Evolutionary conservation across 2,329 filamentous ascomycete genomes (phyloP).

Genomic region (Neonectria faginata): DNA sequence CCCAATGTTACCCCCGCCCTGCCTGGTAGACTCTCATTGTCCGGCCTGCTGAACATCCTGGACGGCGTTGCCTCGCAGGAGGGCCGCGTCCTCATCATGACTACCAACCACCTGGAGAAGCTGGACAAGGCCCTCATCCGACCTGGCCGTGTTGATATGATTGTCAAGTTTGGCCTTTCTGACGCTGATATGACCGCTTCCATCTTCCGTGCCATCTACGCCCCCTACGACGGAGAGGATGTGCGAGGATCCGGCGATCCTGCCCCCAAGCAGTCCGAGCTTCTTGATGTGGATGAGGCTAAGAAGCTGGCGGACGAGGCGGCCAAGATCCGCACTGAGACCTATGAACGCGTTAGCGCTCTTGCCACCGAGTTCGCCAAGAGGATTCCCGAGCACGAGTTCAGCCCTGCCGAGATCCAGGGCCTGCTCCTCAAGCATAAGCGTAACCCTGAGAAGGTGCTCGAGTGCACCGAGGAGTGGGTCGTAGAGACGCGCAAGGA

Average conservation of each 20-base stretch:
- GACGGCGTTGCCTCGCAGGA: slow-evolving; percentile 77
- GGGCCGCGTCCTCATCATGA: slow-evolving; percentile 73
- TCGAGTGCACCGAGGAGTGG: slow-evolving; percentile 62
- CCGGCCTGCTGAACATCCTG: slow-evolving; percentile 82
- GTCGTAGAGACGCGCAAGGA: slow-evolving; percentile 61
- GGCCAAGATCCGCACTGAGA: slow-evolving; percentile 49
- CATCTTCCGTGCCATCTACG: slow-evolving; percentile 70
- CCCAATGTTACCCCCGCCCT: slow-evolving; percentile 21
- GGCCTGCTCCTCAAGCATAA: slow-evolving; percentile 69
- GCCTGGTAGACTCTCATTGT: slow-evolving; percentile 70
- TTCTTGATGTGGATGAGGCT: slow-evolving; percentile 37
- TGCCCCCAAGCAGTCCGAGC: slow-evolving; percentile 26
- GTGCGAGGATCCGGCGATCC: slow-evolving; percentile 12
- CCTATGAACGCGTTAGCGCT: slow-evolving; percentile 55
- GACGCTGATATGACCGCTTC: slow-evolving; percentile 63
- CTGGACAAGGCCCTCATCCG: slow-evolving; percentile 72
- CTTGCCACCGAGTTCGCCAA: slow-evolving; percentile 63
- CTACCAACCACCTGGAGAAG: slow-evolving; percentile 72
- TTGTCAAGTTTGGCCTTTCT: slow-evolving; percentile 66
- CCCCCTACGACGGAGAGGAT: slow-evolving; percentile 58
- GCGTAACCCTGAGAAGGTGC: slow-evolving; percentile 60
- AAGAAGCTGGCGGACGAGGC: slow-evolving; percentile 49
- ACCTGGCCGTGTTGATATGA: slow-evolving; percentile 71
- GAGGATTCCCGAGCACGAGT: slow-evolving; percentile 65
- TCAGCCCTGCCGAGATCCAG: slow-evolving; percentile 71